Conservation (phyloP, 148 eudicot genomes). For the Amaranthus cruentus region DNA sequence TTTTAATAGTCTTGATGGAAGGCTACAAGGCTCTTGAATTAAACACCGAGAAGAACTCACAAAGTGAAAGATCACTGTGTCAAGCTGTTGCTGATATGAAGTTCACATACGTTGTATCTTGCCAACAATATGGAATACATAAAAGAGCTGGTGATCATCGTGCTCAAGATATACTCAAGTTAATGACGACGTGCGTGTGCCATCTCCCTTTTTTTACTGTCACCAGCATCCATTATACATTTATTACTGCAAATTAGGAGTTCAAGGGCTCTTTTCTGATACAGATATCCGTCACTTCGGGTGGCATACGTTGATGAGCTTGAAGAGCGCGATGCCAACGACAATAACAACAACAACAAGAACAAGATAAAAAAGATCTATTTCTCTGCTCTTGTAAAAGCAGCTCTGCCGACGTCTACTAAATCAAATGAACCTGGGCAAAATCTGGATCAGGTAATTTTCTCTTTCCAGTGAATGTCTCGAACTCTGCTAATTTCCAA, state of each 20-base stretch:
- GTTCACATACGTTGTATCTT: conserved; percentile 93
- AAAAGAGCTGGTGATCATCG: conserved; percentile 75
- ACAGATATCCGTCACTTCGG: conserved; percentile 93
- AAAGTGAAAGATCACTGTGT: conserved; percentile 84
- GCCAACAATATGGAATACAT: conserved; percentile 88
- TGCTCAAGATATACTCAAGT: conserved; percentile 84
- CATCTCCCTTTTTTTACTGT: background rate
- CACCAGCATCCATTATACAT: background rate
- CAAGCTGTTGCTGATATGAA: conserved; percentile 99
- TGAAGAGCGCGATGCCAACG: conserved; percentile 55
- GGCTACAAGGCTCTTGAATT: conserved; percentile 93
- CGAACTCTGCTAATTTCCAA: background rate
- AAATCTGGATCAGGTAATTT: conserved; percentile 71
- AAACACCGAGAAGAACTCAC: conserved; percentile 67
- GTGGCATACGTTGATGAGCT: conserved; percentile 98
- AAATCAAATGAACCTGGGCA: conserved; percentile 70
- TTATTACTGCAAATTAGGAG: background rate
- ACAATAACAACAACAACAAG: conserved; percentile 16
- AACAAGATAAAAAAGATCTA: conserved; percentile 62
- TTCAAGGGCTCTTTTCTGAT: background rate
- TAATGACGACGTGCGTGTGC: conserved; percentile 70
- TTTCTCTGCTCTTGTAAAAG: conserved; percentile 87
- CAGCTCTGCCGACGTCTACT: conserved; percentile 77
- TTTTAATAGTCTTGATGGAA: conserved; percentile 66
- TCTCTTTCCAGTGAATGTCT: background rate